These are phyloP conservation scores for Galerina marginata DNA, from an alignment of 768 basidiomycete species.

Conservation along the genomic window DNA sequence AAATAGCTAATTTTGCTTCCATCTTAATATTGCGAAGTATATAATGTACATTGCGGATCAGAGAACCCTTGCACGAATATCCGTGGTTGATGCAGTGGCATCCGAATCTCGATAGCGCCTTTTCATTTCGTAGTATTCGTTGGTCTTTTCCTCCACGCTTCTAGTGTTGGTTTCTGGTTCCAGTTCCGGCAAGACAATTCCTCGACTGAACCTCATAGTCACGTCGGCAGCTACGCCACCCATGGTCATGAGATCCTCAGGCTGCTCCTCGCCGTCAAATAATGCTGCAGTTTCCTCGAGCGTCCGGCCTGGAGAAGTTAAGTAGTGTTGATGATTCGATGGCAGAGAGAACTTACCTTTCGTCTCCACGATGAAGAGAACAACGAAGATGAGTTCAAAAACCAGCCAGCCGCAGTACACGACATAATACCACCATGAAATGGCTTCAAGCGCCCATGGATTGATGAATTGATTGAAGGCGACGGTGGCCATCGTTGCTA, in stretches of 20 bases:
- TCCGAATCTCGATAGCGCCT: constrained; percentile 28
- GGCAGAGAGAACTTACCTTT: constrained; percentile 46
- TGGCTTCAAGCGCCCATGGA: constrained; percentile 68
- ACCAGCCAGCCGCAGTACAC: constrained; percentile 70
- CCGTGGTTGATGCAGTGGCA: constrained; percentile 22
- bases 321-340: background rate
- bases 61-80: constrained; percentile 19
- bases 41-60: constrained; percentile 4
- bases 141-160: constrained; percentile 15
- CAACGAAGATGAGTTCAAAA: constrained; percentile 63
- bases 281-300: constrained; percentile 76
- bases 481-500: constrained; percentile 65
- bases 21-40: background rate
- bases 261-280: constrained; percentile 66
- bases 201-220: constrained; percentile 37
- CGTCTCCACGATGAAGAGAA: constrained; percentile 63
- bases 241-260: constrained; percentile 47
- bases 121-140: constrained; percentile 32
- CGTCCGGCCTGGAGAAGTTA: constrained; percentile 51
- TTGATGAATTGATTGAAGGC: constrained; percentile 85
- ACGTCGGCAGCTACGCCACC: constrained; percentile 54
- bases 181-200: constrained; percentile 21
- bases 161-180: constrained; percentile 4
- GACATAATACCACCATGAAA: constrained; percentile 66
- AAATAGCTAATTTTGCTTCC: too few relatives aligned